These are phyloP conservation scores for Fusarium sambucinum DNA, from an alignment of 2,329 filamentous ascomycete species.

Conservation along the genomic window DNA sequence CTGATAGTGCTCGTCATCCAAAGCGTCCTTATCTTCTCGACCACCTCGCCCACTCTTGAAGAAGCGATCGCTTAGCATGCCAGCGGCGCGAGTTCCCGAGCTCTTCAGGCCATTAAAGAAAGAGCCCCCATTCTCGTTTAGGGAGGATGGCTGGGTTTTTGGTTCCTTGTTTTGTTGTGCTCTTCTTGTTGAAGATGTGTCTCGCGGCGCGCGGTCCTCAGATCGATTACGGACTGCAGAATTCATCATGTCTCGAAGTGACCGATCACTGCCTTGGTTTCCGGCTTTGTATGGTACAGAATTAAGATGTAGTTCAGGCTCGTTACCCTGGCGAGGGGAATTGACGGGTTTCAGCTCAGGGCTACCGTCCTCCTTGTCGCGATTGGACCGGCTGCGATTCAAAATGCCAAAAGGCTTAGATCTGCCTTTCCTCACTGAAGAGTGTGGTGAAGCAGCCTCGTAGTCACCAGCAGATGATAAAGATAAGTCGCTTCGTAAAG, in stretches of 20 bases:
- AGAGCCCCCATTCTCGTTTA: slow-evolving; percentile 67
- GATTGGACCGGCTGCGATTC: slow-evolving; percentile 64
- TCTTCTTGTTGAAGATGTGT: slow-evolving; percentile 58
- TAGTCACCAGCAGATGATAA: slow-evolving; percentile 62
- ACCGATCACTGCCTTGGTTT: slow-evolving; percentile 73
- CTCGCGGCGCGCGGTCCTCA: slow-evolving; percentile 71
- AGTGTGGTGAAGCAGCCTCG: slow-evolving; percentile 54
- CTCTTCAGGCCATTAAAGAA: slow-evolving; percentile 47
- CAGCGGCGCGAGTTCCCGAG: slow-evolving; percentile 61
- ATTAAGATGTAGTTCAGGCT: slow-evolving; percentile 49
- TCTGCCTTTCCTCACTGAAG: slow-evolving; percentile 62
- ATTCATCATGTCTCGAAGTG: slow-evolving; percentile 75
- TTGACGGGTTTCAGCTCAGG: slow-evolving; percentile 53
- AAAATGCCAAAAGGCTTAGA: slow-evolving; percentile 67
- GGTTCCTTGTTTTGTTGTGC: slow-evolving; percentile 61
- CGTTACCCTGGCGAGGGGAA: slow-evolving; percentile 42
- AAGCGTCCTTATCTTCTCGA: slow-evolving; percentile 72
- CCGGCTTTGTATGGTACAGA: slow-evolving; percentile 67
- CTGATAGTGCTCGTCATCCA: slow-evolving; percentile 86
- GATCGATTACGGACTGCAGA: slow-evolving; percentile 77
- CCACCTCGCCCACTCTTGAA: slow-evolving; percentile 83
- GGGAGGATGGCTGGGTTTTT: slow-evolving; percentile 65
- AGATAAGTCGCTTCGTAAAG: slow-evolving; percentile 66
- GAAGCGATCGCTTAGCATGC: slow-evolving; percentile 84
- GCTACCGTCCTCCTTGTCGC: slow-evolving; percentile 62